These are phyloP conservation scores for Diaporthe citriasiana DNA, from an alignment of 2,329 filamentous ascomycete genomes.

Conservation along the genomic window DNA sequence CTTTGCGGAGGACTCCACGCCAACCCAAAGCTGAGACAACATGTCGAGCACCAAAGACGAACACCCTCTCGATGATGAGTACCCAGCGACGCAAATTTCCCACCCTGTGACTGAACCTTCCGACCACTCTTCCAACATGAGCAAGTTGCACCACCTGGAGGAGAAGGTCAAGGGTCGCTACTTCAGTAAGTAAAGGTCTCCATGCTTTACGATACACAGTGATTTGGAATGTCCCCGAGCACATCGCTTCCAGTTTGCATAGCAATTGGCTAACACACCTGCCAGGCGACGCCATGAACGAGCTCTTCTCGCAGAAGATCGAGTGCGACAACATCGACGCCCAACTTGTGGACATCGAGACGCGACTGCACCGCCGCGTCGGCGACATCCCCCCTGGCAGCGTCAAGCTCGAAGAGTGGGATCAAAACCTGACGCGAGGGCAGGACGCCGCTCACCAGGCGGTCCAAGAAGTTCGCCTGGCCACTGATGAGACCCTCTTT, in stretches of 20 bases:
- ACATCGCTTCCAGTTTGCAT: neutral
- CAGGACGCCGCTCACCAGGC: neutral
- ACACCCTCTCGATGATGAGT: neutral
- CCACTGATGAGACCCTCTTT: neutral
- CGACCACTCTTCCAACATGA: neutral
- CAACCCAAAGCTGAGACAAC: neutral
- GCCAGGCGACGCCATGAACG: neutral
- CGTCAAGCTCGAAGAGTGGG: neutral
- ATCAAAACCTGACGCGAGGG: neutral
- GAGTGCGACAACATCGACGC: slow-evolving; percentile 6
- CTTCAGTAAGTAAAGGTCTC: neutral
- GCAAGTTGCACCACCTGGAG: neutral
- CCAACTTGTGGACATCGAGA: neutral
- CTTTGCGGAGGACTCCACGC: neutral
- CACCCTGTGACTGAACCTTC: neutral
- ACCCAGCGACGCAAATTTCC: neutral
- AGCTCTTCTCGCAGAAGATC: neutral
- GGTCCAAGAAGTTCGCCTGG: neutral
- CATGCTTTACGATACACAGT: neutral
- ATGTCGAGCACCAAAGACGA: neutral
- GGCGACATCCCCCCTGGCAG: neutral
- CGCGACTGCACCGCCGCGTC: neutral
- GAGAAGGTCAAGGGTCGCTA: slow-evolving; percentile 6
- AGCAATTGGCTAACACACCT: neutral
- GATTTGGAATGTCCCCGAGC: neutral